A percentile compares a stretch with the other conserved stretches of the same genome.
Evolutionary conservation across 1,139 yeast species (phyloP).

Genomic region (Sugiyamaella xylanicola): DNA sequence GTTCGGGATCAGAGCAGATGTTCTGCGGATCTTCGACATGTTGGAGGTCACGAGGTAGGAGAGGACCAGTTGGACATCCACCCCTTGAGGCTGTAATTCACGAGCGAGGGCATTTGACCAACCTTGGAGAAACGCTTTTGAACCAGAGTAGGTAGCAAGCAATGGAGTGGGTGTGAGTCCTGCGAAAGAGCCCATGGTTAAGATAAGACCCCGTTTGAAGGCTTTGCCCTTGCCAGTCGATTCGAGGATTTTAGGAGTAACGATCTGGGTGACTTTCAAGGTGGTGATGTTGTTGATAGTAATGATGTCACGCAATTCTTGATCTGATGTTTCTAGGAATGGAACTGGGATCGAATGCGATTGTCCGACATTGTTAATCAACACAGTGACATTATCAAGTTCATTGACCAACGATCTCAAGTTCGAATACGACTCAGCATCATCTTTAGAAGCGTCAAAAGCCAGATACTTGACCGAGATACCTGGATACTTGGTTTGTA

Average conservation of each 20-base stretch:
- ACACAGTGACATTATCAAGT: constrained; percentile 58
- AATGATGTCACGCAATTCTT: constrained; percentile 76
- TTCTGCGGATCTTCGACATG: constrained; percentile 87
- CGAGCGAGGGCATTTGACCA: constrained; percentile 94
- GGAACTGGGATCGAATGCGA: constrained; percentile 96
- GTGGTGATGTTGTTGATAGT: constrained; percentile 87
- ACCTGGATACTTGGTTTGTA: constrained; percentile 54
- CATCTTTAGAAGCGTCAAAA: constrained; percentile 71
- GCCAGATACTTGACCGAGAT: constrained; percentile 70
- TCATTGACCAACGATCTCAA: constrained; percentile 54
- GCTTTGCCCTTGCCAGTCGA: constrained; percentile 41
- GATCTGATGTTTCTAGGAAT: constrained; percentile 72
- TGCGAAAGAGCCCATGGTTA: constrained; percentile 97
- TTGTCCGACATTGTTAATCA: constrained; percentile 91
- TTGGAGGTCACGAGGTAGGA: constrained; percentile 95
- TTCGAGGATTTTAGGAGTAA: constrained; percentile 60
- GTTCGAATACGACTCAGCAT: constrained; percentile 54
- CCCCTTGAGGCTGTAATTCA: constrained; percentile 65
- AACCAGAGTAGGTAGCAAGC: constrained; percentile 92
- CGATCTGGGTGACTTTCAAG: constrained; percentile 73
- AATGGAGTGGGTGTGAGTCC: constrained; percentile 92
- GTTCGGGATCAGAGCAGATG: constrained; percentile 76
- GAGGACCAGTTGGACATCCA: constrained; percentile 83
- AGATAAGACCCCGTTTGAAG: constrained; percentile 63
- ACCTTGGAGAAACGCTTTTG: constrained; percentile 89